Evolutionary conservation across 768 basidiomycete genomes (phyloP), one percentile per base, ranked within the genome.

Genomic region (Boletus barrowsii): DNA sequence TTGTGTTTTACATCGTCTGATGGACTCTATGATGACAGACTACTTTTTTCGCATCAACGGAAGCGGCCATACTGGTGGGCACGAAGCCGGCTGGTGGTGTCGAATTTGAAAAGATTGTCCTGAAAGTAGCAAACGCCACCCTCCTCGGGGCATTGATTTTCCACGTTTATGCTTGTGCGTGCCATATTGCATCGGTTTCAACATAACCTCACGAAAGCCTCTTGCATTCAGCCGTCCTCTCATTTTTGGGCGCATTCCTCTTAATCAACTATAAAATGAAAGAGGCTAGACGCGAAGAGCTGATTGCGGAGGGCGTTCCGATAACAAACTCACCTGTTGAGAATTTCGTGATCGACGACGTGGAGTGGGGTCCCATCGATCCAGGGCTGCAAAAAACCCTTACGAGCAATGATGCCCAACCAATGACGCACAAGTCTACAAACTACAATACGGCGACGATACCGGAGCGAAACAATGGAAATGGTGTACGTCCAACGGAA

Each of bases 11-110:
- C 33, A 20, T 18, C 15, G 22, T 53, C 36, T 52, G 33, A 62
- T 10, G 24, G 5, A 39, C 22, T 52, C 10, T 8, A 26, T 29
- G 26, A 29, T 10, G 35, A 14, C 52, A 84, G 83, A 82, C 83
- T 1, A 84, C 83, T 0, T 84, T 84, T 64, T 84, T 84, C 54
- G 83, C 83, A 2, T 77, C 82, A 0, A 79, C 76, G 15, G 83
- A 84, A 63, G 78, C 81, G 0, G 78, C 76, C 30, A 68, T 84
- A 63, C 67, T 84, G 13, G 74, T 75, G 26, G 78, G 70, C 51
- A 63, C 79, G 0, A 72, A 73, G 13, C 76, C 76, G 1, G 49
- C 3, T 2, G 15, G 29, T 9, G 62, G 58, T 9, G 53, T 41
- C 24, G 60, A 68, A 11, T 57, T n/a, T 14, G 24, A 14, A 1